Evolutionary conservation across 176 grass and related monocot species (phyloP), one percentile per base, ranked within the genome.

Genomic region (Musa itinerans): DNA sequence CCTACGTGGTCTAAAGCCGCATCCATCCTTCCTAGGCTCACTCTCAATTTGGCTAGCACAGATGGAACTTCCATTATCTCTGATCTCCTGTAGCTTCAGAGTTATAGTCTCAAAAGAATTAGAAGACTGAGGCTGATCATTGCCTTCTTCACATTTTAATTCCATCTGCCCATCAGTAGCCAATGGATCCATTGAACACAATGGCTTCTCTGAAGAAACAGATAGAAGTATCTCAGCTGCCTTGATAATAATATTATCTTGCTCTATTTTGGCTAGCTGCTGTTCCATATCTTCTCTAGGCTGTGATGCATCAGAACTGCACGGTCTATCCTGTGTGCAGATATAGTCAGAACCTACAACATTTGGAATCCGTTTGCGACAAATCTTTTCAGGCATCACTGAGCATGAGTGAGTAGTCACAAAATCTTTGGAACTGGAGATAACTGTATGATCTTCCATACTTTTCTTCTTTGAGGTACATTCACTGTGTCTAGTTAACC

Each of bases 221-320:
- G 81, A 99, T 69, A 99, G 24, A 69, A 99, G 95, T 1, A 73
- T 94, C 71, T 87, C 85, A 52, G 95, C 95, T 50, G 95, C 95
- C 14, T 22, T 56, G 62, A 77, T 52, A 52, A 77, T 65, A 23
- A 63, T 22, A 51, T 50, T 25, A 68, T 84, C 86, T 64, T 58
- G 74, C 55, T 78, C 82, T 53, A 34, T 71, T 57, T 72, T 54
- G 71, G 50, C 17, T 84, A 61, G 69, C 56, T 73, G 77, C 25
- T 74, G 80, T n/a, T 63, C 63, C 65, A 61, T 20, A 49, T 75
- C 50, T 20, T 88, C 73, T 52, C 24, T 52, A 58, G 62, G 15
- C 71, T 56, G 22, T 68, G 74, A 83, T 81, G 63, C 4, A 56
- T 16, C n/a, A 54, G 22, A 63, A 63, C 54, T 24, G 1, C 57